Evolutionary conservation across 2,329 filamentous ascomycete species (phyloP).

Genomic region (Fusarium subtropicale): DNA sequence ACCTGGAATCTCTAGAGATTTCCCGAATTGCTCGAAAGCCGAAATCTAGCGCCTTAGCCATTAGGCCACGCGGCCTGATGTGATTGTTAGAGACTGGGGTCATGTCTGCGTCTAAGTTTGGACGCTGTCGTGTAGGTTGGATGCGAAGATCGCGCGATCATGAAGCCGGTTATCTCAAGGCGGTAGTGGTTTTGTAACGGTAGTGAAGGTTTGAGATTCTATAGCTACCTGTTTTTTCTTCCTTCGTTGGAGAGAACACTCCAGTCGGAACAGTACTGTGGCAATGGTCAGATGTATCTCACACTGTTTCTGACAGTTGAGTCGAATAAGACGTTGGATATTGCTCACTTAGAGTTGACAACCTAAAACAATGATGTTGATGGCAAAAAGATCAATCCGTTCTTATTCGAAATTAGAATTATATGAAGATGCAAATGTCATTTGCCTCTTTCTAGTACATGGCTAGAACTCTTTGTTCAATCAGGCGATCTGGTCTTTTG

Average conservation of each 20-base stretch:
- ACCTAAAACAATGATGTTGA: too few species aligned
- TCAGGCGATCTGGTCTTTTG: not conserved
- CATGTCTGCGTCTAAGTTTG: not conserved
- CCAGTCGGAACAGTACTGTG: not conserved
- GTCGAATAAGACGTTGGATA: not conserved
- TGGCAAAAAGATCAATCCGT: fast-evolving
- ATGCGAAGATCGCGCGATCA: not conserved
- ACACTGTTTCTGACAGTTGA: not conserved
- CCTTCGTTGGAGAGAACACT: not conserved
- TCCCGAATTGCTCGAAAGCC: conserved; percentile 35
- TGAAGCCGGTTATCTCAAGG: not conserved
- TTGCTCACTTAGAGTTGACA: not conserved
- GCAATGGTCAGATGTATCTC: not conserved
- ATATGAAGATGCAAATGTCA: not conserved
- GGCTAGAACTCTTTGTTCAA: not conserved
- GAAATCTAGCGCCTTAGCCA: conserved; percentile 55
- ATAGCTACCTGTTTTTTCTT: not conserved
- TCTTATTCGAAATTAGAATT: fast-evolving
- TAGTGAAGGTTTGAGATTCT: not conserved
- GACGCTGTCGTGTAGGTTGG: fast-evolving
- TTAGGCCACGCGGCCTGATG: conserved; percentile 51
- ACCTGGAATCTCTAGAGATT: conserved; percentile 53
- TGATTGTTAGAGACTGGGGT: conserved; percentile 14
- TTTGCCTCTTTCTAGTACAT: too few species aligned
- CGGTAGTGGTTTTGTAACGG: not conserved